These are phyloP conservation scores for Dictyostelium brefeldianum DNA, from an alignment of 78 protist species.

Conservation along the genomic window DNA sequence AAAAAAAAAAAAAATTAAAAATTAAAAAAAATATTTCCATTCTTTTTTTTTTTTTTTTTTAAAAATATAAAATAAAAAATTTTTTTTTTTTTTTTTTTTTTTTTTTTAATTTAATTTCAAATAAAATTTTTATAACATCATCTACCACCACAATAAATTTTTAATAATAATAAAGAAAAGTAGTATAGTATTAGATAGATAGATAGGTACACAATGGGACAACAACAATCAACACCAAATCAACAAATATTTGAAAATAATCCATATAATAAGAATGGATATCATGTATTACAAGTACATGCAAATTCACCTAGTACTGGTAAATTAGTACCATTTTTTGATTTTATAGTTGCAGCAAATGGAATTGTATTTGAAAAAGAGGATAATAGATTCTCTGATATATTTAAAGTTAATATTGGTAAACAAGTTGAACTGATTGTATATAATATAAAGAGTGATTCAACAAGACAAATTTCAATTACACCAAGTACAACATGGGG, in stretches of 20 bases:
- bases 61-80: too few species aligned
- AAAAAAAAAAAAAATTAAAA: too few species aligned
- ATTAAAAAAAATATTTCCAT: too few species aligned
- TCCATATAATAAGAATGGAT: slow-evolving; percentile 64
- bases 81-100: too few species aligned
- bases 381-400: slow-evolving; percentile 76
- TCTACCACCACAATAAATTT: neutral
- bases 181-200: neutral
- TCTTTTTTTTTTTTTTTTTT: too few species aligned
- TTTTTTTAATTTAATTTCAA: too few species aligned
- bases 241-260: slow-evolving; percentile 6
- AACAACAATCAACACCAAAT: neutral
- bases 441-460: slow-evolving; percentile 71
- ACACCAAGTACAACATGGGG: slow-evolving; percentile 89
- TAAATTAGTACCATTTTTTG: slow-evolving; percentile 85
- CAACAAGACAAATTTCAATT: slow-evolving; percentile 46
- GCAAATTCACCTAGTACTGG: slow-evolving; percentile 88
- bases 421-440: slow-evolving; percentile 50
- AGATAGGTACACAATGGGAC: neutral
- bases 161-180: too few species aligned
- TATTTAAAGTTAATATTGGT: slow-evolving; percentile 31
- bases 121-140: neutral
- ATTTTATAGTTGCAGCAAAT: slow-evolving; percentile 88
- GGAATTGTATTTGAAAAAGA: slow-evolving; percentile 78
- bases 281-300: slow-evolving; percentile 76